Conservation (phyloP, 1,139 yeast species). For the Diutina siamensis region DNA sequence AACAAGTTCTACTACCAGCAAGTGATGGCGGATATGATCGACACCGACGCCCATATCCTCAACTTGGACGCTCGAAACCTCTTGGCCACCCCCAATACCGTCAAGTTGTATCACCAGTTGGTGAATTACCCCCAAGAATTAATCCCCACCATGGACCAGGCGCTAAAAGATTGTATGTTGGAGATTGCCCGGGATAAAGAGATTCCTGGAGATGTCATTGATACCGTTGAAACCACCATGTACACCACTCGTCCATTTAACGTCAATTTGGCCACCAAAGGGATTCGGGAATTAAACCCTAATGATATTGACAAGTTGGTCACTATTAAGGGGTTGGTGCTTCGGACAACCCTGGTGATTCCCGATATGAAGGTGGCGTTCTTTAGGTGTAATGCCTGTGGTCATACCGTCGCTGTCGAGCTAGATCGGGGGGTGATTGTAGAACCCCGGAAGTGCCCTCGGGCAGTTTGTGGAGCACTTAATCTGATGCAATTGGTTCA, state of each 20-base stretch:
- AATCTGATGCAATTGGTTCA: constrained; percentile 88
- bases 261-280: constrained; percentile 50
- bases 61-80: constrained; percentile 78
- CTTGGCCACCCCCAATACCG: constrained; percentile 63
- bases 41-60: constrained; percentile 68
- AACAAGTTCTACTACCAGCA: constrained; percentile 66
- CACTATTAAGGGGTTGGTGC: constrained; percentile 79
- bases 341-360: constrained; percentile 81
- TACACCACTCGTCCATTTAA: constrained; percentile 87
- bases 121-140: constrained; percentile 94
- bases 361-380: constrained; percentile 98
- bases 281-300: constrained; percentile 93
- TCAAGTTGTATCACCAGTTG: constrained; percentile 72
- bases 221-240: constrained; percentile 53
- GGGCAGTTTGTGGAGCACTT: constrained; percentile 73
- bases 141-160: constrained; percentile 95
- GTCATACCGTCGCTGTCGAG: constrained; percentile 83
- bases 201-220: constrained; percentile 16
- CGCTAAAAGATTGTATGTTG: constrained; percentile 82
- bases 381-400: constrained; percentile 91
- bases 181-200: constrained; percentile 50
- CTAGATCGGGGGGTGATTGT: constrained; percentile 90
- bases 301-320: constrained; percentile 91
- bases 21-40: constrained; percentile 63
- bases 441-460: constrained; percentile 88